These are phyloP conservation scores for Coniochaeta sp. DNA, from an alignment of 2,329 filamentous ascomycete genomes.

Conservation along the genomic window DNA sequence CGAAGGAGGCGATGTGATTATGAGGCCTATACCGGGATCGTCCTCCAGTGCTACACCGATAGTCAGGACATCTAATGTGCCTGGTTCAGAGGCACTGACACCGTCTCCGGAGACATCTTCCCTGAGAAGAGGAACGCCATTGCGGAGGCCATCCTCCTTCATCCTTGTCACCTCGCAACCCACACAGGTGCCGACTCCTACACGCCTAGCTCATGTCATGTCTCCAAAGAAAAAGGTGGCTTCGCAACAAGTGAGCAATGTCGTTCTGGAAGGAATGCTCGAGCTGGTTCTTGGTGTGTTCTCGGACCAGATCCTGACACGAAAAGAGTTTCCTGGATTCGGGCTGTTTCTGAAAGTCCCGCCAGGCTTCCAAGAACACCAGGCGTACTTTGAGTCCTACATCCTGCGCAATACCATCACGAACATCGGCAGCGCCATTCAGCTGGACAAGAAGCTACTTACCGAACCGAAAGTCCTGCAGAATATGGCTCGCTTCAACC, in stretches of 20 bases:
- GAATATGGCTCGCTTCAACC: constrained; percentile 75
- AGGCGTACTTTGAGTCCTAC: constrained; percentile 92
- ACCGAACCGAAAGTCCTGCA: constrained; percentile 77
- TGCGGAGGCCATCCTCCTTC: constrained; percentile 83
- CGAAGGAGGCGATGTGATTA: constrained; percentile 77
- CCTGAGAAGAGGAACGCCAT: constrained; percentile 46
- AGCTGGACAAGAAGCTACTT: constrained; percentile 64
- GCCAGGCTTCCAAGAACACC: constrained; percentile 88
- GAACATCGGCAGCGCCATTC: constrained; percentile 62
- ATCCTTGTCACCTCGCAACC: constrained; percentile 73
- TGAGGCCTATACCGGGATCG: constrained; percentile 62
- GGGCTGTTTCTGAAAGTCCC: constrained; percentile 81
- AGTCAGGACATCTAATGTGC: constrained; percentile 61
- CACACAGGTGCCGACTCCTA: constrained; percentile 50
- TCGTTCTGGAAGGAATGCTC: constrained; percentile 68
- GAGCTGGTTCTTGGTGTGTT: constrained; percentile 76
- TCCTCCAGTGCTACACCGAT: constrained; percentile 55
- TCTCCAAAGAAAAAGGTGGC: constrained; percentile 48
- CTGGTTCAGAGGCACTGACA: constrained; percentile 40
- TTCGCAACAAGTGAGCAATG: constrained; percentile 52
- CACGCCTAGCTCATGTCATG: constrained; percentile 57
- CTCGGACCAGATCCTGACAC: constrained; percentile 73
- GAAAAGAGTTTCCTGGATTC: constrained; percentile 88
- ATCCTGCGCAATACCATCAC: constrained; percentile 69
- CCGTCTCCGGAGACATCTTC: constrained; percentile 30